A percentile compares a stretch with the other conserved stretches of the same genome.
These are phyloP conservation scores for Thalassiosira delicatula DNA, from an alignment of 352 stramenopile genomes.

Conservation along the genomic window DNA sequence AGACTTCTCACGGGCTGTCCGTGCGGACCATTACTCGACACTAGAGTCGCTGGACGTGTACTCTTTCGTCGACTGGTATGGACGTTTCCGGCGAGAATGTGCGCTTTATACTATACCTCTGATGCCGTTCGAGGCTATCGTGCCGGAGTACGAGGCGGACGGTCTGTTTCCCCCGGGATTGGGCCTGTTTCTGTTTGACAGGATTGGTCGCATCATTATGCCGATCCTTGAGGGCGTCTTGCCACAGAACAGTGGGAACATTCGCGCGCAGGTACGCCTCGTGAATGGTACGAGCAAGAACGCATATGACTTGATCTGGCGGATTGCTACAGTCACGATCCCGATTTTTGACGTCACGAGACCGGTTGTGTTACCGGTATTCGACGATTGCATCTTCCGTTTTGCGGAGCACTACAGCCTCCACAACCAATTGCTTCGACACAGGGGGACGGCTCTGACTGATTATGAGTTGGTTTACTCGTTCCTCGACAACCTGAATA, in stretches of 20 bases:
- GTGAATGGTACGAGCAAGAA: background rate
- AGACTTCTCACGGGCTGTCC: background rate
- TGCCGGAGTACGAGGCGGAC: background rate
- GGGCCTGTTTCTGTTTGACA: background rate
- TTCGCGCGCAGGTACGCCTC: background rate
- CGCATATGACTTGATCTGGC: background rate
- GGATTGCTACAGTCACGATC: background rate
- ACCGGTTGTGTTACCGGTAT: background rate
- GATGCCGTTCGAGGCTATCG: background rate
- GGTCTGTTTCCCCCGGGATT: background rate
- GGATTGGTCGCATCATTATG: background rate
- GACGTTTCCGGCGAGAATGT: background rate
- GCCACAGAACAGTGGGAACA: too few species aligned
- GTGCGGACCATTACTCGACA: background rate
- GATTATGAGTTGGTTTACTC: background rate
- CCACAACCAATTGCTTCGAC: background rate
- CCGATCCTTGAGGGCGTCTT: background rate
- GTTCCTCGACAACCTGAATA: background rate
- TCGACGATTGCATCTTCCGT: background rate
- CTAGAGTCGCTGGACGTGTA: background rate
- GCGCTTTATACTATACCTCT: background rate
- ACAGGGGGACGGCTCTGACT: background rate
- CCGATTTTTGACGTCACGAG: background rate
- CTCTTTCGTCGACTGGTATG: background rate
- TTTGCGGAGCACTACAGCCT: background rate